Conservation (phyloP, 2,329 filamentous ascomycete species). For the Nemania sp. region DNA sequence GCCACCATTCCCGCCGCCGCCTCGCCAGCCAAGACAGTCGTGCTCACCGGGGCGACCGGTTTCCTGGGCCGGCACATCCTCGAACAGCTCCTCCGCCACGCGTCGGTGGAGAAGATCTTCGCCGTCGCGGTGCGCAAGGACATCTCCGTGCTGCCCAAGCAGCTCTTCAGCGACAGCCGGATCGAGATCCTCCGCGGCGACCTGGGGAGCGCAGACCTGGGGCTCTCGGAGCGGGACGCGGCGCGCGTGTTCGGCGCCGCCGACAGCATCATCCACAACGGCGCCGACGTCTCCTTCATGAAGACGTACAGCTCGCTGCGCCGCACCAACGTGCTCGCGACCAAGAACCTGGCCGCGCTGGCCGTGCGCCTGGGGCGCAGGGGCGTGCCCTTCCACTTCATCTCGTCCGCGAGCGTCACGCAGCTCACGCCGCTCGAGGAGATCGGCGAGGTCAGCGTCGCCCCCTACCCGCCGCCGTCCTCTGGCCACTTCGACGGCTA, state of each 20-base stretch:
- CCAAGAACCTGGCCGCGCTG: slow-evolving; percentile 5
- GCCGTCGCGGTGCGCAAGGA: slow-evolving; percentile 2
- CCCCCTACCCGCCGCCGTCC: slow-evolving; percentile 22
- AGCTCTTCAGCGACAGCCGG: not conserved
- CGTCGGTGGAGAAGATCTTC: not conserved
- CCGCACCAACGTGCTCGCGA: slow-evolving; percentile 40
- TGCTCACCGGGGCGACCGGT: slow-evolving; percentile 16
- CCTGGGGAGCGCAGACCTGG: not conserved
- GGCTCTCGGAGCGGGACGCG: not conserved
- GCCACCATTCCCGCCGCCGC: not conserved
- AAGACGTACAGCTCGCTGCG: slow-evolving; percentile 45
- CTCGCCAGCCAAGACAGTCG: not conserved
- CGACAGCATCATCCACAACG: slow-evolving; percentile 57
- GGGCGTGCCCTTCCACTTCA: slow-evolving; percentile 14
- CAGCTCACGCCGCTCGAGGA: not conserved
- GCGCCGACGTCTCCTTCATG: slow-evolving; percentile 47
- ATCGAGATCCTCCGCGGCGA: not conserved
- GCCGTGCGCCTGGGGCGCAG: not conserved
- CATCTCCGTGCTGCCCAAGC: not conserved
- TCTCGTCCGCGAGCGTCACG: slow-evolving; percentile 9
- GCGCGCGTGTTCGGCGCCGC: slow-evolving; percentile 32
- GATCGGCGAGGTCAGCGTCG: slow-evolving; percentile 23
- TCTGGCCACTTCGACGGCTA: slow-evolving; percentile 13
- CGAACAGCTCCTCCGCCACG: not conserved
- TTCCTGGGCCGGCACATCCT: slow-evolving; percentile 18